phyloP scores from a whole-genome alignment of 306 rosid genomes.

The Carpinus fangiana region DNA sequence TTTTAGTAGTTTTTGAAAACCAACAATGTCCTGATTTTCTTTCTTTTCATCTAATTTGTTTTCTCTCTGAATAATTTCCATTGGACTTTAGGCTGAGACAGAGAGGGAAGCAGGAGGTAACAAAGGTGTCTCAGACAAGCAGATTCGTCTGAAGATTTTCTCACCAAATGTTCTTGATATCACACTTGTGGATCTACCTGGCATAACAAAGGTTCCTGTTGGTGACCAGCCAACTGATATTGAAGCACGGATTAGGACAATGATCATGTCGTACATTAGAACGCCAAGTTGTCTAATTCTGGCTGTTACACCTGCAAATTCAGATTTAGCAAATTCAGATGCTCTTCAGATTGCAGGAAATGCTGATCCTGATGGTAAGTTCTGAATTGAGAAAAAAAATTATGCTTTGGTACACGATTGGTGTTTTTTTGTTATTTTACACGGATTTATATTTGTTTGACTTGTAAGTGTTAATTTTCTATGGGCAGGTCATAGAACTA shows the following conservation, averaged over 20 bases:
- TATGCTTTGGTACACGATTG: constrained; percentile 18
- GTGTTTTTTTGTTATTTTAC: constrained; percentile 5
- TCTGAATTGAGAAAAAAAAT: neutral
- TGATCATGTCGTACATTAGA: constrained; percentile 97
- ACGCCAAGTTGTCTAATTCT: constrained; percentile 83
- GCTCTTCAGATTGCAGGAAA: constrained; percentile 99
- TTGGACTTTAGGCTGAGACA: constrained; percentile 74
- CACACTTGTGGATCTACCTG: constrained; percentile 97
- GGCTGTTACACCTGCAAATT: constrained; percentile 97
- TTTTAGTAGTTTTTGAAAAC: neutral
- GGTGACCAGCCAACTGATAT: constrained; percentile 98
- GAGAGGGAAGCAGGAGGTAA: constrained; percentile 96
- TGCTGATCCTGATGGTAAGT: constrained; percentile 97
- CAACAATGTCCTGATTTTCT: neutral
- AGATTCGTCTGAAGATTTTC: constrained; percentile 93
- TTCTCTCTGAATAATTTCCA: neutral
- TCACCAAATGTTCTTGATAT: constrained; percentile 98
- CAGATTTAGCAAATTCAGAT: constrained; percentile 98
- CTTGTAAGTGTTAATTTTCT: constrained; percentile 23
- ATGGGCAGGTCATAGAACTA: constrained; percentile 85
- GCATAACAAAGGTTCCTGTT: constrained; percentile 97
- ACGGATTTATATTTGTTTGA: neutral
- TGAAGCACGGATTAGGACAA: constrained; percentile 92
- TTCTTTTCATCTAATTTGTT: neutral
- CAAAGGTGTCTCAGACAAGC: constrained; percentile 98